A percentile compares a stretch with the other conserved stretches of the same genome.
Evolutionary conservation across 1,139 yeast species (phyloP).

Genomic region (Cylindricascospora bacillispora): DNA sequence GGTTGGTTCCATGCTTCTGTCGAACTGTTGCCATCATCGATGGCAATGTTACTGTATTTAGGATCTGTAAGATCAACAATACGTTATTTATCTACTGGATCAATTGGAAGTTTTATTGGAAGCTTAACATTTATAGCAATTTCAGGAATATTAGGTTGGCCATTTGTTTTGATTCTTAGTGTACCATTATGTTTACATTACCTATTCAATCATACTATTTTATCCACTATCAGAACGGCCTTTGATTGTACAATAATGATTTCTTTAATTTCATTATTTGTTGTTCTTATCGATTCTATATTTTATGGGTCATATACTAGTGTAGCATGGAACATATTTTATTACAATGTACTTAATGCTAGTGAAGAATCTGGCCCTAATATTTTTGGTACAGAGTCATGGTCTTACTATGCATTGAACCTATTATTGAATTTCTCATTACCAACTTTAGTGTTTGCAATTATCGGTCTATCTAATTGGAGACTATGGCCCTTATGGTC

Average conservation of each 20-base stretch:
- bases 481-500: conserved; percentile 25
- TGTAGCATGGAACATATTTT: conserved; percentile 73
- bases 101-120: conserved; percentile 20
- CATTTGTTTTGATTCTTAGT: conserved; percentile 60
- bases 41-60: conserved; percentile 59
- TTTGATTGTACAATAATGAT: conserved; percentile 27
- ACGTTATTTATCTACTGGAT: conserved; percentile 17
- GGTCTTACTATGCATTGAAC: conserved; percentile 58
- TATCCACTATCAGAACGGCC: conserved; percentile 19
- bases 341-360: conserved; percentile 70
- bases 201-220: conserved; percentile 16
- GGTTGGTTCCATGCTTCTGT: conserved; percentile 76
- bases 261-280: conserved; percentile 23
- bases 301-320: conserved; percentile 50
- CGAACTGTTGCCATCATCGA: conserved; percentile 73
- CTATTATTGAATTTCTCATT: conserved; percentile 56
- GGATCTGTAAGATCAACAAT: conserved; percentile 32
- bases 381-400: conserved; percentile 84
- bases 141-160: conserved; percentile 87
- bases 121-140: conserved; percentile 36
- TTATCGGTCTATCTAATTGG: conserved; percentile 18
- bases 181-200: conserved; percentile 39
- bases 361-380: conserved; percentile 69
- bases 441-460: conserved; percentile 26
- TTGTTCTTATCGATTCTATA: conserved; percentile 42